Base-by-base conservation (phyloP, 2,329 filamentous ascomycete species). In the Epichloe bromicola region DNA sequence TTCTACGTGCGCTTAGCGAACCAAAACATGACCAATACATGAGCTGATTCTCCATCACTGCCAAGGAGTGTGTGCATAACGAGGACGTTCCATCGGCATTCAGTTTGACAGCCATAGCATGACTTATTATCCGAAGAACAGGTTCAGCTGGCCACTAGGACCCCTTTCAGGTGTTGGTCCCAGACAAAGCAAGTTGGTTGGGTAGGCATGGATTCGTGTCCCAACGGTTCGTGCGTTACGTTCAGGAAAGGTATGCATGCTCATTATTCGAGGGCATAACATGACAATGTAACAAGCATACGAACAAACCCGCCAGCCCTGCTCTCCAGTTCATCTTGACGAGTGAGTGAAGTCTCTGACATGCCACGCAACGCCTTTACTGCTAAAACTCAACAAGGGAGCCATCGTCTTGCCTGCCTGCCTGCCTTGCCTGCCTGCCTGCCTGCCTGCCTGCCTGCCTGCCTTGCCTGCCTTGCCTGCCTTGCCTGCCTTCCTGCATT, bases 61-160 rank as follows among this genome's bases (percentile, higher is more conserved):
- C 15, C 15, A 19, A 39, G 38, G 38, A 39, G n/a, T 19, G 38
- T 39, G 38, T 30, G 26, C 38, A 39, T 19, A 39, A 39, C 38
- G 15, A 39, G 17, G 38, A 10, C 38, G 2, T 39, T 39, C 26
- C 26, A 1, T 30, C 8, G 8, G 4, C 11, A 49, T 4, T n/a
- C 19, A 19, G 30, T 40, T 15, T 19, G n/a, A 49, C 34, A 10
- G 8, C 26, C 26, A 30, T 30, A 30, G 26, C 26, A 30, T 10
- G 26, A 30, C 26, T 30, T 30, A 1, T 10, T 30, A 43, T 17
- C 30, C 30, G 39, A 17, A 42, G n/a, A 42, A 15, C 40, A 17
- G 33, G 12, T 43, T 49, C 48, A 49, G 48, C 48, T 45, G 42
- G 42, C 41, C 42, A 45, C 48, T 50, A 33, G 48, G 34, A 39